Base-by-base conservation (phyloP, 2,329 filamentous ascomycete genomes). In the Pestalotiopsis sp. region DNA sequence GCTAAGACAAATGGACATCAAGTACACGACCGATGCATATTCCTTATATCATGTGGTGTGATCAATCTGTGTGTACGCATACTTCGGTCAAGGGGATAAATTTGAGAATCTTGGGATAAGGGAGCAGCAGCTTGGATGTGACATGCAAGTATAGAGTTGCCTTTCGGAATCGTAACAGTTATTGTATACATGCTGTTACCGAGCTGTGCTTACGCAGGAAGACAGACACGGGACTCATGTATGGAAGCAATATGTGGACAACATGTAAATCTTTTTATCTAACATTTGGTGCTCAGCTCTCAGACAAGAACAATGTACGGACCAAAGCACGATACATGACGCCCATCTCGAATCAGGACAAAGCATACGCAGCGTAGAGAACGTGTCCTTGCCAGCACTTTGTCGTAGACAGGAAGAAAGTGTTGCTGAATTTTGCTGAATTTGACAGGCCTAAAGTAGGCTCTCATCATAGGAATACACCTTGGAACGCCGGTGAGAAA, bases 401-500 rank as follows among this genome's bases (percentile, higher is more conserved):
- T 36, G 59, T 41, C 12, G 20, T 62, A 39, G 59, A 39, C 59
- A 62, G 59, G 59, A 36, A 62, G 31, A 36, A 36, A 9, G 31
- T 36, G 31, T 36, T 36, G 31, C 31, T 62, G 38, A 36, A 36
- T 39, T 27, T 11, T 62, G 36, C 59, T 39, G 17, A 39, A 62
- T 12, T 36, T 14, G n/a, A 62, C n/a, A 27, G 59, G 59, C 59
- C 31, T 14, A n/a, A 11, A 65, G 12, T n/a, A 17, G 62, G 39
- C 17, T 17, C 13, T 23, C 6, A 23, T 23, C 23, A 23, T n/a
- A 65, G 27, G 31, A 65, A 65, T n/a, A 65, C 36, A 67, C 66
- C 66, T 20, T 39, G 38, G 25, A 70, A 70, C 69, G 69, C 69
- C 69, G n/a, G 31, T 6, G 31, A 66, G 58, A 66, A 63, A 58